Base-by-base conservation (phyloP, 495 filamentous ascomycete genomes). In the Penicillium psychrofluorescens region DNA sequence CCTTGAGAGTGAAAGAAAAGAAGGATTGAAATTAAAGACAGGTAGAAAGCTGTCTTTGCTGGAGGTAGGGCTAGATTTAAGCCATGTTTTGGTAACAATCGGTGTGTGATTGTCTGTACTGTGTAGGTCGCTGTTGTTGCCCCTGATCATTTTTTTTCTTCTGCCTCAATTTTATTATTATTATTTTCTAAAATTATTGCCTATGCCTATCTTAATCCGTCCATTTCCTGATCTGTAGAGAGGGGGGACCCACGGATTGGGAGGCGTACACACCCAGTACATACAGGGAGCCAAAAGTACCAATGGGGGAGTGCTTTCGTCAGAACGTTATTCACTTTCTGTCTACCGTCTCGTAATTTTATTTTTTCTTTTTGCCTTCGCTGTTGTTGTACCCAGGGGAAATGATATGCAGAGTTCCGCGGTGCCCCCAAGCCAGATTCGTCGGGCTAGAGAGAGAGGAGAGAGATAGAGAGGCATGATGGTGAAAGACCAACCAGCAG, bases 1-100 rank as follows among this genome's bases (percentile, higher is more conserved):
- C 30, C 22, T 7, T 27, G 6, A 29, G 11, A 15, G 38, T 9
- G 28, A 39, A 51, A 16, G 36, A 43, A 43, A 40, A 46, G 38
- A 48, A 36, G 34, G 50, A 48, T 29, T 36, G 40, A 33, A 48
- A 51, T 16, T 16, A 16, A 16, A 16, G 15, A 1, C 15, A 36
- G 47, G 32, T 44, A 29, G 30, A 22, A 48, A 37, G 43, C 43
- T 52, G 43, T 58, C 41, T 55, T 46, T 58, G 48, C 22, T 22
- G 46, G 40, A 46, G 14, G 45, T 55, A 61, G 51, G 57, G 51
- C 51, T 55, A 45, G 45, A 55, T 54, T 54, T 59, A 60, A 58
- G 51, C 45, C 50, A 48, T 49, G 51, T 55, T 58, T 51, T 50
- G 35, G 51, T 58, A 48, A 61, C 57, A 55, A 61, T 60, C 51